Evolutionary conservation across 371 early-diverging fungal species (phyloP), one percentile per base, ranked within the genome.

Genomic region (Circinella minor): DNA sequence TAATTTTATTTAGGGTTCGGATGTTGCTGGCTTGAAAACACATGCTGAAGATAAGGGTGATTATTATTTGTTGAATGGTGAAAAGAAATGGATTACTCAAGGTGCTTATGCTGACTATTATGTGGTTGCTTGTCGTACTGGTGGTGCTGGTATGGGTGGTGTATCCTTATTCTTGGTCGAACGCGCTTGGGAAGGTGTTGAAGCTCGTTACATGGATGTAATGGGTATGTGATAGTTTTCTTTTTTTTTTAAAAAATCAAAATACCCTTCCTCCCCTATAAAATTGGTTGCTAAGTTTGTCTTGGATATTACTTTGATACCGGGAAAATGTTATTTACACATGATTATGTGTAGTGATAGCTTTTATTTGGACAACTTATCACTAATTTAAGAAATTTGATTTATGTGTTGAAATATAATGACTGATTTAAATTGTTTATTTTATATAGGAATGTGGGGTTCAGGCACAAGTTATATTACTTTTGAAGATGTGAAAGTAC

Each of bases 61-160:
- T 75, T 75, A 88, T 67, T 94, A 85, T 77, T 82, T 96, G 39
- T 80, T 94, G 62, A 94, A 94, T 69, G 94, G 94, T 57, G 94
- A 94, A 78, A 95, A 95, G 89, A 94, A 94, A 80, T 92, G 92
- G 90, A 91, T 91, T 65, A 95, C 96, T 64, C 94, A 94, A 75
- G 96, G 96, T 66, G 88, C 88, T 1, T 94, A 90, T 80, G 93
- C 94, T 20, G 93, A 94, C 61, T 91, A 81, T 68, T 89, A 88
- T 68, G 85, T 86, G 1, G 80, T 81, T 46, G 92, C 89, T 55
- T 93, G 86, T 46, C 83, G 90, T 61, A 96, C 95, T 11, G 95
- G 94, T 61, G 92, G 89, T 39, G 81, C 81, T 15, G 95, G 95
- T n/a, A 95, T 94, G 94, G 86, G 84, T 54, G 95, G 95, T 46